Percentiles rank a stretch among this genome's conserved stretches.
Evolutionary conservation across 768 basidiomycete species (phyloP).

Genomic region (Mycena pura): DNA sequence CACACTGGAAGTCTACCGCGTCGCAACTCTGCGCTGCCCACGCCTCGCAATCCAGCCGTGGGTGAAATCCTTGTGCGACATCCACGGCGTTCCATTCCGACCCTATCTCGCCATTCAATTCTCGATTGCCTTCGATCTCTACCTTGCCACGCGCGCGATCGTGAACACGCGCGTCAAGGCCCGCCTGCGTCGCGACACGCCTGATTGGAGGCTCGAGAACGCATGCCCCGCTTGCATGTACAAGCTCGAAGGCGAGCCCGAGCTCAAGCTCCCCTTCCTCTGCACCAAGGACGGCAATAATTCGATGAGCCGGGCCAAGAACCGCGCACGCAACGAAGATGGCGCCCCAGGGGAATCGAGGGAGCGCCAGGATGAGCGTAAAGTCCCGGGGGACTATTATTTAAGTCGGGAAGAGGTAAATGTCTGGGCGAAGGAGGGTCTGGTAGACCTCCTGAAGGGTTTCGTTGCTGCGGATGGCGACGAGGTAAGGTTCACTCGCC

Average conservation of each 20-base stretch:
- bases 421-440: constrained; percentile 11
- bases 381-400: constrained; percentile 9
- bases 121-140: constrained; percentile 42
- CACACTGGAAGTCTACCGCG: constrained; percentile 8
- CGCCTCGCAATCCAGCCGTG: constrained; percentile 29
- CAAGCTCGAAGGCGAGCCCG: constrained; percentile 39
- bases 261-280: constrained; percentile 32
- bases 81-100: constrained; percentile 14
- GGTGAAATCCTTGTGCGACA: constrained; percentile 27
- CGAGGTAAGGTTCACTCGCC: no score
- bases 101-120: constrained; percentile 25
- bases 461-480: no score
- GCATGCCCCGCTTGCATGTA: constrained; percentile 46
- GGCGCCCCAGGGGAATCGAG: constrained; percentile 31
- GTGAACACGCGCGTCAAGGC: constrained; percentile 31
- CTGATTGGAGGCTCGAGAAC: constrained; percentile 41
- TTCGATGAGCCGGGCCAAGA: constrained; percentile 36
- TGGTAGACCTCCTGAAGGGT: not conserved
- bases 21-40: constrained; percentile 14
- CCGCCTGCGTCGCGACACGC: constrained; percentile 34
- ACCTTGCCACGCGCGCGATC: constrained; percentile 33
- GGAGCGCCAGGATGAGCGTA: constrained; percentile 34
- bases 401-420: not conserved
- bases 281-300: constrained; percentile 42
- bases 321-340: constrained; percentile 11